phyloP scores from a whole-genome alignment of 495 filamentous ascomycete genomes.

The Aspergillus baeticus region DNA sequence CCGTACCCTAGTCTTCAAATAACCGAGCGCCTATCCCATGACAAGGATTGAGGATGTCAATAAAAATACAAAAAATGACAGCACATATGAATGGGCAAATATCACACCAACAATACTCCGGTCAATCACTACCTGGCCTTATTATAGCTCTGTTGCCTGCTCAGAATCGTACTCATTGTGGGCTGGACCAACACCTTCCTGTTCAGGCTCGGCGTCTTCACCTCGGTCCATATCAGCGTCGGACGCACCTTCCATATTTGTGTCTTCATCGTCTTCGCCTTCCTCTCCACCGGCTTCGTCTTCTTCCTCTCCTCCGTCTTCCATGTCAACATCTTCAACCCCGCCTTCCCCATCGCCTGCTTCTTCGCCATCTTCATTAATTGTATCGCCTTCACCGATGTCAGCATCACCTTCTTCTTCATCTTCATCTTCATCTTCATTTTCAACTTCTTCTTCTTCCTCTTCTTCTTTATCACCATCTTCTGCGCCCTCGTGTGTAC shows the following conservation, averaged over 20 bases:
- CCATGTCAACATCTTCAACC: slow-evolving; percentile 29
- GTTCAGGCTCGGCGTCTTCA: neutral
- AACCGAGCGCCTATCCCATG: neutral
- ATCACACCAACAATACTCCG: neutral
- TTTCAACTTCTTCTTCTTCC: slow-evolving; percentile 18
- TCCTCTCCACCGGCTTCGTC: slow-evolving; percentile 22
- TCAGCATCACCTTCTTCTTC: slow-evolving; percentile 14
- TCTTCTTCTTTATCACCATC: slow-evolving; percentile 22
- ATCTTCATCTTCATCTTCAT: slow-evolving; percentile 14
- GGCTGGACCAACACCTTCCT: neutral
- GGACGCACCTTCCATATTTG: slow-evolving; percentile 12
- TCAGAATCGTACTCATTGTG: slow-evolving; percentile 8
- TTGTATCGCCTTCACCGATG: slow-evolving; percentile 14
- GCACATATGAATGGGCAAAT: neutral
- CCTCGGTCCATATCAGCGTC: slow-evolving; percentile 2
- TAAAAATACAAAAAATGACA: neutral
- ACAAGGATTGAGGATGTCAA: no score
- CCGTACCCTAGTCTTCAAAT: neutral
- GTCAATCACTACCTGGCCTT: no score
- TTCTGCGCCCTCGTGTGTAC: slow-evolving; percentile 13
- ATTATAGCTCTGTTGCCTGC: neutral
- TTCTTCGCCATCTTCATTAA: slow-evolving; percentile 14
- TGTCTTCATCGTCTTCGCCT: slow-evolving; percentile 13
- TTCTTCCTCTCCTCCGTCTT: slow-evolving; percentile 11
- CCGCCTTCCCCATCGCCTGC: slow-evolving; percentile 25